phyloP scores from a whole-genome alignment of 305 asterid species.

The Fraxinus angustifolia region DNA sequence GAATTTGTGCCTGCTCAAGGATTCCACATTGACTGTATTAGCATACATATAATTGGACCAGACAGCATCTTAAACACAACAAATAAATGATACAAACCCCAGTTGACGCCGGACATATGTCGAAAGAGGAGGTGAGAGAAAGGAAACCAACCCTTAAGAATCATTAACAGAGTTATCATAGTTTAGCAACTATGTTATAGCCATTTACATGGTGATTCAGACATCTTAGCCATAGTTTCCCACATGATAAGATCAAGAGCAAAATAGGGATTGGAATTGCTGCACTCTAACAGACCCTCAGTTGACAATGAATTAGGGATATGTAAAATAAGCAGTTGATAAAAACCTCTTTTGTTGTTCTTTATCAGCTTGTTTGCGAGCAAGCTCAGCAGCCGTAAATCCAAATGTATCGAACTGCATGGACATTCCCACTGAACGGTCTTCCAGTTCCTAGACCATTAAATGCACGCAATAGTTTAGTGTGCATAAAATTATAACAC shows the following conservation, averaged over 20 bases:
- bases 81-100: not conserved
- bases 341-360: constrained; percentile 73
- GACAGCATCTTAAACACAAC: not conserved
- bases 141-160: not conserved
- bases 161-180: constrained; percentile 2
- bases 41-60: not conserved
- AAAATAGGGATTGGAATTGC: not conserved
- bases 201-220: not conserved
- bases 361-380: constrained; percentile 81
- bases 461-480: not conserved
- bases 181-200: not conserved
- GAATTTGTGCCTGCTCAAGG: not conserved
- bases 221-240: constrained; percentile 7
- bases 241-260: not conserved
- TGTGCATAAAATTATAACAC: not conserved
- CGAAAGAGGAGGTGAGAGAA: not conserved
- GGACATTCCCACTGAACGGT: constrained; percentile 64
- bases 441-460: constrained; percentile 72
- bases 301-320: constrained; percentile 3
- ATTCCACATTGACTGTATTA: not conserved
- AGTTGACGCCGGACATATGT: not conserved
- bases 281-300: not conserved
- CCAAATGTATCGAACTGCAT: constrained; percentile 92
- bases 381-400: constrained; percentile 75
- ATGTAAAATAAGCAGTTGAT: constrained; percentile 14